Evolutionary conservation across 2,329 filamentous ascomycete genomes (phyloP), one percentile per base, ranked within the genome.

Genomic region (Phoma sp.): DNA sequence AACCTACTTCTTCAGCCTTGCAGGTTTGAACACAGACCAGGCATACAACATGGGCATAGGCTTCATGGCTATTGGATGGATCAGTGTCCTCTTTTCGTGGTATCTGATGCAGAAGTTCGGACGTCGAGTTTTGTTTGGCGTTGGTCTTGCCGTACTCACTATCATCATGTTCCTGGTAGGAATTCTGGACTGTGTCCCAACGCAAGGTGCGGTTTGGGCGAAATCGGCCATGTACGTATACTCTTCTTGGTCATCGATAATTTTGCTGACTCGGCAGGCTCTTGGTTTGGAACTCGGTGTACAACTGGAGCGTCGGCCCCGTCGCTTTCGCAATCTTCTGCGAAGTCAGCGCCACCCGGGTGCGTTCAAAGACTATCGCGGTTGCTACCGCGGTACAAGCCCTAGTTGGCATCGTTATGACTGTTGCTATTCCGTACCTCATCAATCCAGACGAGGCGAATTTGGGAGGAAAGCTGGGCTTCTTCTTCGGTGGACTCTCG

Each of bases 301-400:
- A 96, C 76, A 90, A 96, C 72, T 80, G 92, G 41, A 89, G 89
- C 0, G 91, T 96, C 37, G 92, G 92, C 22, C 93, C 91, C 0
- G 90, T 96, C 4, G 91, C 89, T 72, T 96, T 94, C 77, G 93
- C 90, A 0, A 83, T 96, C 7, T 91, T 96, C 3, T 85, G 89
- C 1, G 92, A 57, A 96, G 74, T 76, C 94, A 35, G 91, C 90
- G 1, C 91, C 90, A 1, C 85, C 88, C n/a, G 54, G 5, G 54
- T 57, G 84, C 91, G 7, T 81, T 96, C 36, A 88, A 92, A 71
- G 91, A 95, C 92, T 0, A 88, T 95, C 37, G 91, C 93, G 1
- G 83, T 96, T 3, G 91, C 89, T 1, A 77, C 77, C 1, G 76
- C 73, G 22, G 68, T 68, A 1, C 77, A 79, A 51, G 72, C 76